A percentile compares a stretch with the other conserved stretches of the same genome.
These are phyloP conservation scores for Blumeria graminis DNA, from an alignment of 2,329 filamentous ascomycete species.

Conservation along the genomic window DNA sequence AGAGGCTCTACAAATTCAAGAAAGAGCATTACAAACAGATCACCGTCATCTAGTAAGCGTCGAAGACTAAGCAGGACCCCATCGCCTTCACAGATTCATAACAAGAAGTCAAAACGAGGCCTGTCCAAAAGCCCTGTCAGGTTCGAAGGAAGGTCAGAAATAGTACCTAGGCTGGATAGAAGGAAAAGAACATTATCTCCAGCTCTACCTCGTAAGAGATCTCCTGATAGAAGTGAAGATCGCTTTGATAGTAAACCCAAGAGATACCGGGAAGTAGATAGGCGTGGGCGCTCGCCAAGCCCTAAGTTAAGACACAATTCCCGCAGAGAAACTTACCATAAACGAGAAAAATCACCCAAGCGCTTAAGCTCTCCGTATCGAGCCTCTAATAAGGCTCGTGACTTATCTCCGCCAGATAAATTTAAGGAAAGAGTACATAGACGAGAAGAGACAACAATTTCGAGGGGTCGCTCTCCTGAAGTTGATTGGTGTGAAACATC, in stretches of 20 bases:
- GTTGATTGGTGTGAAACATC: constrained; percentile 12
- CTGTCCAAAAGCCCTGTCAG: constrained; percentile 13
- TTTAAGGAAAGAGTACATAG: constrained; percentile 8
- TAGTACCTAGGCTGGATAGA: constrained; percentile 10
- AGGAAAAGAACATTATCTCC: constrained; percentile 11
- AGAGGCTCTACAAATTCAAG: constrained; percentile 15
- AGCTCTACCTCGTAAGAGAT: constrained; percentile 11
- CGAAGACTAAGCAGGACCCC: constrained; percentile 14
- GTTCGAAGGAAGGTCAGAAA: constrained; percentile 7
- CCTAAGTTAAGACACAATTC: constrained; percentile 9
- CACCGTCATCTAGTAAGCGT: constrained; percentile 14
- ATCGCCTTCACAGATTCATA: constrained; percentile 14
- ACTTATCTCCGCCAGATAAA: constrained; percentile 8
- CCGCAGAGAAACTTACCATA: constrained; percentile 7
- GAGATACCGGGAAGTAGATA: constrained; percentile 10
- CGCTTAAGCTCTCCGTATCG: constrained; percentile 8
- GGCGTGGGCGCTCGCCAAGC: constrained; percentile 12
- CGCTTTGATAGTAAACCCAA: constrained; percentile 9
- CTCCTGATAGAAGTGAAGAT: constrained; percentile 8
- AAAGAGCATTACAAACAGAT: constrained; percentile 11
- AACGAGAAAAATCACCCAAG: constrained; percentile 5
- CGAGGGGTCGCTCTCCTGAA: constrained; percentile 9
- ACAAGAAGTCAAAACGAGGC: constrained; percentile 13
- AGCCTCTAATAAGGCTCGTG: constrained; percentile 6
- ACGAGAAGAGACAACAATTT: constrained; percentile 7